Conservation (phyloP, 345 rosid species). For the Syzygium aromaticum region DNA sequence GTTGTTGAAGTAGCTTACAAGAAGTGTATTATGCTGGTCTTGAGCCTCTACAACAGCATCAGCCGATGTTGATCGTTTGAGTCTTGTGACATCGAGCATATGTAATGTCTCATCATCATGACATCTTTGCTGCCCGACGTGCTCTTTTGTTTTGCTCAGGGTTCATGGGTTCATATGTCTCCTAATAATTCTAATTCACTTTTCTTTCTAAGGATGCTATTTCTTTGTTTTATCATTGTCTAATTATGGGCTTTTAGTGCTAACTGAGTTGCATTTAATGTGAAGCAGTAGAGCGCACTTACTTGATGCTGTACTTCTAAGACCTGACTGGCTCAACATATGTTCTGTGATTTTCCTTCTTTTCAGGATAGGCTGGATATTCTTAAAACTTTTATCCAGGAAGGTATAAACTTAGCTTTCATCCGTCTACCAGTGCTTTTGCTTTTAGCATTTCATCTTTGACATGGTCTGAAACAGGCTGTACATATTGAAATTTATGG, state of each 20-base stretch:
- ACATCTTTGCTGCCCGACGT: neutral
- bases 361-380: neutral
- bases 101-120: neutral
- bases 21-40: neutral
- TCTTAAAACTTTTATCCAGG: neutral
- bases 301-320: neutral
- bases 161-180: neutral
- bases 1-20: neutral
- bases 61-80: neutral
- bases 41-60: neutral
- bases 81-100: neutral
- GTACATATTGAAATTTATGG: too few species aligned
- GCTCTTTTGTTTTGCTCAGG: neutral
- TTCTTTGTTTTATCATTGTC: neutral
- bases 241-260: neutral
- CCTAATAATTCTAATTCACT: neutral
- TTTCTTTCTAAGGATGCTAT: neutral
- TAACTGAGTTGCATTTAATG: neutral
- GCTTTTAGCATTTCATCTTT: too few species aligned
- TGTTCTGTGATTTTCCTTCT: neutral
- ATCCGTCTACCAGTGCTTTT: too few species aligned
- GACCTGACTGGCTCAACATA: neutral
- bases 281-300: neutral
- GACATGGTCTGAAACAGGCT: too few species aligned
- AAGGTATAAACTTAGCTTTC: too few species aligned